These are phyloP conservation scores for Rutstroemia sp. DNA, from an alignment of 2,329 filamentous ascomycete species.

Conservation along the genomic window DNA sequence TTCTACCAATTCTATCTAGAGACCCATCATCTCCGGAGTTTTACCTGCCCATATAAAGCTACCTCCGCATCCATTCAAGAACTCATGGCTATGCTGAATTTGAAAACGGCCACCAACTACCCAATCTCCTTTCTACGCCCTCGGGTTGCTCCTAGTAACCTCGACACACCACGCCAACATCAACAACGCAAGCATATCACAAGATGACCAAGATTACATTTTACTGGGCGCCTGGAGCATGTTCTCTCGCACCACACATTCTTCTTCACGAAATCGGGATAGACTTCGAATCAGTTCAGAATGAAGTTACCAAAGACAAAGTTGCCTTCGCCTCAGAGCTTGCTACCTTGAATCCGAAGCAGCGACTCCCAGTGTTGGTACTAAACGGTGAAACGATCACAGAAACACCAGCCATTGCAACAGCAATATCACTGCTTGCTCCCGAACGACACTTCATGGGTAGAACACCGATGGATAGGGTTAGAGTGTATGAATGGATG, in stretches of 20 bases:
- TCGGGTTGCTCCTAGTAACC: too few relatives aligned
- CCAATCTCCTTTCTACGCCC: too few relatives aligned
- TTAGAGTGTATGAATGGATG: conserved; percentile 32
- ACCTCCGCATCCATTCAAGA: too few relatives aligned
- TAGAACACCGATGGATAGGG: conserved; percentile 23
- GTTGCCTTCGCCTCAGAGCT: conserved; percentile 12
- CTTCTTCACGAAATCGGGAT: conserved; percentile 25
- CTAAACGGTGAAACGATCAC: conserved; percentile 28
- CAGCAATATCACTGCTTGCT: conserved; percentile 20
- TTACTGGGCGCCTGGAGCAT: conserved; percentile 26
- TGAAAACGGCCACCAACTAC: too few relatives aligned
- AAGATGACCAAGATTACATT: conserved; percentile 8
- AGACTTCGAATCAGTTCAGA: conserved; percentile 18
- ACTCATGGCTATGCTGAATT: too few relatives aligned
- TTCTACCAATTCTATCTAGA: too few relatives aligned
- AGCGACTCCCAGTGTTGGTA: conserved; percentile 27
- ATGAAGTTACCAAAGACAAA: neutral
- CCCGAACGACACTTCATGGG: conserved; percentile 28
- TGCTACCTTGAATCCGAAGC: conserved; percentile 29
- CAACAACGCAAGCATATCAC: too few relatives aligned
- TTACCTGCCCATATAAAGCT: too few relatives aligned
- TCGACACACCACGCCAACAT: too few relatives aligned
- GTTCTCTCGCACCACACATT: conserved; percentile 29
- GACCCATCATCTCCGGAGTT: too few relatives aligned
- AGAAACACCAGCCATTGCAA: conserved; percentile 30